These are phyloP conservation scores for Triticum aestivum DNA, from an alignment of 176 grass and related monocot genomes.

Conservation along the genomic window IWGSC_CS_RefSeq_v2.1 NC_057795.1:533859365-533859864, in stretches of 20 bases:
- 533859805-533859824: not conserved
- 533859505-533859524: not conserved
- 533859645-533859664: not conserved
- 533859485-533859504: not conserved
- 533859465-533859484: too few species aligned
- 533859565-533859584: too few species aligned
- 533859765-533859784: not conserved
- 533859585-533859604: too few species aligned
- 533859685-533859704: not conserved
- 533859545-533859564: not conserved
- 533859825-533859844: not conserved
- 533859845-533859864: conserved; percentile 14
- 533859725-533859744: too few species aligned
- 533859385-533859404: not conserved
- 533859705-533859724: too few species aligned
- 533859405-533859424: not conserved
- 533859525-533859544: too few species aligned
- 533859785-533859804: not conserved
- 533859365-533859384: not conserved
- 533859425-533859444: not conserved
- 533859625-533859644: not conserved
- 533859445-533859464: not conserved
- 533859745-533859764: not conserved
- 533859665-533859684: not conserved
- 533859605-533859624: not conserved